Conservation (phyloP, 2,329 filamentous ascomycete genomes). For the Allantophomopsis cytisporea region DNA sequence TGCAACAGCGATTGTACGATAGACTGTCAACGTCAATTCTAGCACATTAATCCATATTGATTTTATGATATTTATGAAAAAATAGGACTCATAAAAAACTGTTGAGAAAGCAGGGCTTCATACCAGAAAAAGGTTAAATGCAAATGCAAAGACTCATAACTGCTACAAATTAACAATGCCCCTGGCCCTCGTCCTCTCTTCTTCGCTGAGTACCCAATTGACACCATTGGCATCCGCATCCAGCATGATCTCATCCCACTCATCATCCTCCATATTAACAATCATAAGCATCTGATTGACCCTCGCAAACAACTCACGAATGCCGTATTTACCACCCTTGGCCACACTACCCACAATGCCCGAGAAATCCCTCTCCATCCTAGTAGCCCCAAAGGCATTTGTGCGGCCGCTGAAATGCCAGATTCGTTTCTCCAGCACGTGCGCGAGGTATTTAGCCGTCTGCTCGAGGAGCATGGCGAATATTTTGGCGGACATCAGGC, state of each 20-base stretch:
- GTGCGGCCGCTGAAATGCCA: constrained; percentile 66
- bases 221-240: constrained; percentile 48
- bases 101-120: too few relatives aligned
- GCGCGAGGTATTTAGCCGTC: constrained; percentile 62
- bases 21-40: not conserved
- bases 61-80: too few relatives aligned
- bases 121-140: too few relatives aligned
- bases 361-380: constrained; percentile 73
- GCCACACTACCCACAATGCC: constrained; percentile 58
- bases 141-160: too few relatives aligned
- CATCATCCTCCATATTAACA: constrained; percentile 89
- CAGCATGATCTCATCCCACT: constrained; percentile 68
- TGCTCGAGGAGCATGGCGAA: constrained; percentile 64
- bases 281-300: constrained; percentile 74
- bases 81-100: too few relatives aligned
- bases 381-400: constrained; percentile 68
- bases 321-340: constrained; percentile 57
- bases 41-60: too few relatives aligned
- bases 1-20: not conserved
- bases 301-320: constrained; percentile 64
- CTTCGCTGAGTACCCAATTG: constrained; percentile 55
- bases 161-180: constrained; percentile 37
- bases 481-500: constrained; percentile 67
- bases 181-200: constrained; percentile 62
- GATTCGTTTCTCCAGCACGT: constrained; percentile 75